Evolutionary conservation across 2,329 filamentous ascomycete species (phyloP), one percentile per base, ranked within the genome.

Genomic region (Sclerotinia trifoliorum): DNA sequence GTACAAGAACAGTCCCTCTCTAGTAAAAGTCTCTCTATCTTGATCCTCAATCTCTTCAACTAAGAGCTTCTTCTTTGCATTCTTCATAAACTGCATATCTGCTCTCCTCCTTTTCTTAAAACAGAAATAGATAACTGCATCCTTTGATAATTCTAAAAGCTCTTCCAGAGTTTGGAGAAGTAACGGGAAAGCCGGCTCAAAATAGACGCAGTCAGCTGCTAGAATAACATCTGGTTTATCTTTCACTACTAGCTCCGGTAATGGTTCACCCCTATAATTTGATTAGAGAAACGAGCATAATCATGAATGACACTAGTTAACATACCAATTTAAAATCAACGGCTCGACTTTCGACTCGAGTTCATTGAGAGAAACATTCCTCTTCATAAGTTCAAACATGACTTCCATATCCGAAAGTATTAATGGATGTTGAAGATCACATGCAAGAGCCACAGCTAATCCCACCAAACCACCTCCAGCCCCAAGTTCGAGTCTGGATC

Each of bases 181-280:
- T 46, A 97, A 83, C 42, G 94, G 94, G 77, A 98, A 98, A 1
- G 95, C 92, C 3, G 94, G 93, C 79, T 98, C 95, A 78, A 96
- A 96, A 82, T 98, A 99, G 61, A 97, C 93, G 80, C 94, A 98
- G 79, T 98, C 95, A 52, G 94, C 94, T 4, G 95, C 95, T n/a
- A 98, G 85, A 67, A 99, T 88, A 67, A 97, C 83, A 75, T 94
- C 88, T 24, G 93, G 92, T 71, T 86, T 85, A 73, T 83, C 82
- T 66, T 83, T 79, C 65, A 83, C 73, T 55, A 90, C 81, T 55
- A 81, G 79, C 54, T 81, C 78, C 49, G 87, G 82, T 57, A 90
- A 80, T 65, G 85, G 80, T 71, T 89, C 83, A 68, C 87, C 87
- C 88, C 88, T 89, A 72, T 46, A 17, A 24, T 54, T 5, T 35